phyloP scores from a whole-genome alignment of 257 asterid species.

The Forsythia suspensa region DNA sequence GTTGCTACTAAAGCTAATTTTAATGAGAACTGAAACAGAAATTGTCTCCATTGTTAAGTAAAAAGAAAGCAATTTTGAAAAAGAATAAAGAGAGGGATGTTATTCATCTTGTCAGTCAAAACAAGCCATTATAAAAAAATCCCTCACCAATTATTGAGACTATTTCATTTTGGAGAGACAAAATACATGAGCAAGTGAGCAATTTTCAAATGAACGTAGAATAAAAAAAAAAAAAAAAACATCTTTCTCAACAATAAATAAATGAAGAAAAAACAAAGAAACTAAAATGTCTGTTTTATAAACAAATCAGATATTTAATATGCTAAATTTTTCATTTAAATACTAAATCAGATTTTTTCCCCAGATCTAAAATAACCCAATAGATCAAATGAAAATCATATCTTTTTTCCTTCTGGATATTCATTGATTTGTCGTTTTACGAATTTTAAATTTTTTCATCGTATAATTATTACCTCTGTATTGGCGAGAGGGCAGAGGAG shows the following conservation, averaged over 20 bases:
- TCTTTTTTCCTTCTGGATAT: neutral
- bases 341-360: neutral
- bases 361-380: neutral
- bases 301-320: neutral
- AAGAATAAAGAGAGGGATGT: too few relatives aligned
- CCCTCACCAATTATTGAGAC: neutral
- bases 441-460: neutral
- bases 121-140: neutral
- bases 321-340: neutral
- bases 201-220: neutral
- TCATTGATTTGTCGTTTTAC: neutral
- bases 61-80: neutral
- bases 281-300: neutral
- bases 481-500: conserved; percentile 26
- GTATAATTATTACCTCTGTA: conserved; percentile 33
- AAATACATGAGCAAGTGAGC: neutral
- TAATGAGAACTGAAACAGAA: too few relatives aligned
- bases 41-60: neutral
- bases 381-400: neutral
- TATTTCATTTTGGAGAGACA: neutral
- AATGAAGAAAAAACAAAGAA: neutral
- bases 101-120: neutral
- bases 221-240: neutral
- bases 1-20: neutral
- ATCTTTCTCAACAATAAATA: neutral